Evolutionary conservation across 768 basidiomycete genomes (phyloP).

Genomic region (Auricularia sp.): DNA sequence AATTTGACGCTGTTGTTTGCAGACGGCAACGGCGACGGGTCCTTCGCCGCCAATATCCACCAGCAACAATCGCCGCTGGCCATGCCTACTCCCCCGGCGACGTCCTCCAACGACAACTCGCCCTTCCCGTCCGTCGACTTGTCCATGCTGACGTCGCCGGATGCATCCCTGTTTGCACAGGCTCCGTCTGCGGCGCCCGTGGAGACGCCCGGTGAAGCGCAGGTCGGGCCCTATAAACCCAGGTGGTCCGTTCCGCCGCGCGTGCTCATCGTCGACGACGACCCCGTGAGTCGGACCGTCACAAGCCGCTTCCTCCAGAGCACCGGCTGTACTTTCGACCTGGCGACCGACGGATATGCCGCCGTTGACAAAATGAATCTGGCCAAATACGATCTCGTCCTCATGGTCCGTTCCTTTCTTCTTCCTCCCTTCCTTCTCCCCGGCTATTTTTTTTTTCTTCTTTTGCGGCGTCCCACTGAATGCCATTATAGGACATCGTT

Average conservation of each 20-base stretch:
- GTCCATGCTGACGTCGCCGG: not conserved
- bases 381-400: constrained; percentile 89
- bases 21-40: not conserved
- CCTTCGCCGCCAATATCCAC: not conserved
- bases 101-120: not conserved
- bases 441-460: not conserved
- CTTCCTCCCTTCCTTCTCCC: no score
- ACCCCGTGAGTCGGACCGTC: constrained; percentile 79
- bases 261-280: constrained; percentile 91
- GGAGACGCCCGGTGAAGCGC: not conserved
- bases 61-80: not conserved
- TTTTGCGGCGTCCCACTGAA: constrained; percentile 1
- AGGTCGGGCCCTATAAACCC: constrained; percentile 24
- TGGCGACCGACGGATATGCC: constrained; percentile 84
- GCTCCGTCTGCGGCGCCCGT: not conserved
- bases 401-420: constrained; percentile 58
- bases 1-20: not conserved
- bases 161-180: not conserved
- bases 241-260: constrained; percentile 88
- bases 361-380: constrained; percentile 96
- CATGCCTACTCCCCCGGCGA: not conserved
- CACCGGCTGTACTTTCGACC: constrained; percentile 89
- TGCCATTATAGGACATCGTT: constrained; percentile 66
- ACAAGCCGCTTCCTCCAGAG: constrained; percentile 91
- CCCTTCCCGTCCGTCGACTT: not conserved